phyloP scores from a whole-genome alignment of 768 basidiomycete species.

The Tephrocybe sp. region DNA sequence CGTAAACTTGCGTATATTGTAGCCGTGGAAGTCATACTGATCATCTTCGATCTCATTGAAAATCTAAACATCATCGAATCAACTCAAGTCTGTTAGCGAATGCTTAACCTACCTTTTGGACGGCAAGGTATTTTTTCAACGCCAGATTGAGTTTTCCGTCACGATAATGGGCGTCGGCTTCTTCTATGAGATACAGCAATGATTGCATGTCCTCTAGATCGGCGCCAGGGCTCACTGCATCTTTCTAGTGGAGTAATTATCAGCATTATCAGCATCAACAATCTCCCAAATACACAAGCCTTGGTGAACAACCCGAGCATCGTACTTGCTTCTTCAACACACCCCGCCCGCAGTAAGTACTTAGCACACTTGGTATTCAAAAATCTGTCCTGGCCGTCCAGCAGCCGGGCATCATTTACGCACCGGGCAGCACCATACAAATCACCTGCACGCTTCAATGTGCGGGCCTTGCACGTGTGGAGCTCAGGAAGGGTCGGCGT shows the following conservation, averaged over 20 bases:
- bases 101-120: conserved; percentile 59
- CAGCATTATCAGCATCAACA: not conserved
- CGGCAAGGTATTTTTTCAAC: conserved; percentile 78
- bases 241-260: conserved; percentile 62
- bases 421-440: conserved; percentile 67
- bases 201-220: conserved; percentile 98
- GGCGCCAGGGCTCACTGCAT: conserved; percentile 64
- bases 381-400: conserved; percentile 95
- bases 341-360: conserved; percentile 82
- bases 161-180: conserved; percentile 69
- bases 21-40: conserved; percentile 97
- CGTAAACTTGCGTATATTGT: conserved; percentile 87
- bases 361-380: conserved; percentile 94
- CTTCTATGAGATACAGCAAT: conserved; percentile 80
- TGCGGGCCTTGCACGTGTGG: conserved; percentile 76
- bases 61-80: no score
- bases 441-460: conserved; percentile 87
- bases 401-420: conserved; percentile 76
- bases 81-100: no score
- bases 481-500: conserved; percentile 95
- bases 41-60: conserved; percentile 92
- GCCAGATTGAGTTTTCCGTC: conserved; percentile 72
- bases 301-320: conserved; percentile 90
- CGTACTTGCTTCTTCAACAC: conserved; percentile 71
- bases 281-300: conserved; percentile 39